These are phyloP conservation scores for Blepharisma japonicum DNA, from an alignment of 73 alveolate genomes.

Conservation along the genomic window DNA sequence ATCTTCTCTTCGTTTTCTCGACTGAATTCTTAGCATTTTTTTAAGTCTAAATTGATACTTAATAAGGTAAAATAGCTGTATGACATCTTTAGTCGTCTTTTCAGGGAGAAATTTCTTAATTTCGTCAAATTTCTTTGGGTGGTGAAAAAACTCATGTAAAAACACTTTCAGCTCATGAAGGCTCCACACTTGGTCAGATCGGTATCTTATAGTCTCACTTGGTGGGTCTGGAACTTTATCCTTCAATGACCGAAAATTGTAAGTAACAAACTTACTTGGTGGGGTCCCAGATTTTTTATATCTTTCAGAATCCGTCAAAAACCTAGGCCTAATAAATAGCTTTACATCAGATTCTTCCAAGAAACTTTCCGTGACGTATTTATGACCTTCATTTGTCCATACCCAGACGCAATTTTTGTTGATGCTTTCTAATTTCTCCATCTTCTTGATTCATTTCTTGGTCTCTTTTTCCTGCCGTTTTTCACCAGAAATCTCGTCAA, in stretches of 20 bases:
- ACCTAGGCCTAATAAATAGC: neutral
- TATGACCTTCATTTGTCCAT: neutral
- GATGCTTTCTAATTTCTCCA: neutral
- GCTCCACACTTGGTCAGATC: neutral
- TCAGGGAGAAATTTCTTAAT: constrained; percentile 16
- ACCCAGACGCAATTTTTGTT: constrained; percentile 1
- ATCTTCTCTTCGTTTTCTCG: constrained; percentile 17
- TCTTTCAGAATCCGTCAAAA: constrained; percentile 13
- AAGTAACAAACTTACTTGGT: neutral
- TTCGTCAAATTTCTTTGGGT: constrained; percentile 22
- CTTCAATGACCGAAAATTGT: neutral
- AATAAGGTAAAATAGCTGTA: constrained; percentile 18
- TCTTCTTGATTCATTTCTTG: constrained; percentile 1
- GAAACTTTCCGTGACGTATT: neutral
- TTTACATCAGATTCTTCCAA: neutral
- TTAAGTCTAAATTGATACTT: constrained; percentile 12
- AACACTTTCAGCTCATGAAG: neutral
- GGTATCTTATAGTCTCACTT: neutral
- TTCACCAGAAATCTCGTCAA: too few species aligned
- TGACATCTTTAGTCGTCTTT: neutral
- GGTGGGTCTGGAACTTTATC: neutral
- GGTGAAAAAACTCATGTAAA: neutral
- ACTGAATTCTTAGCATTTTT: constrained; percentile 8
- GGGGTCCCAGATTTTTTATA: neutral
- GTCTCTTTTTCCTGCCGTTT: neutral